Evolutionary conservation across 2,329 filamentous ascomycete species (phyloP).

Genomic region (Aspergillus sp.): DNA sequence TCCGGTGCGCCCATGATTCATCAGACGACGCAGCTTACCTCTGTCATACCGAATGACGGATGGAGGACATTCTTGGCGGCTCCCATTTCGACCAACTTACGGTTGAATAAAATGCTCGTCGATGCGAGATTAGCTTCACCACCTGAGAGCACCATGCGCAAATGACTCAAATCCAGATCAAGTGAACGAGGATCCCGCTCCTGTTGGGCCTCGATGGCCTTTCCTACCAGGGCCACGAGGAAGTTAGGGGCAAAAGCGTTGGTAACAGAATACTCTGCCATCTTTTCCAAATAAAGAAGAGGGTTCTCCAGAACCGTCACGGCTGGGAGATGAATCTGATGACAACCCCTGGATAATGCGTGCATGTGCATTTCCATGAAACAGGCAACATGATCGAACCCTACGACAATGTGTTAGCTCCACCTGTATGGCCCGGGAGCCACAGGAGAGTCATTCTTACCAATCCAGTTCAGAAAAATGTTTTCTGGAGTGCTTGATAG

Average conservation of each 20-base stretch:
- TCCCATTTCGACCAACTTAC: conserved; percentile 30
- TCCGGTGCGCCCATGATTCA: neutral
- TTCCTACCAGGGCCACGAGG: conserved; percentile 21
- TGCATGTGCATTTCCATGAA: conserved; percentile 56
- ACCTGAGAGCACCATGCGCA: conserved; percentile 37
- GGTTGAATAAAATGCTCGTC: conserved; percentile 39
- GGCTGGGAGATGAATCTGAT: conserved; percentile 25
- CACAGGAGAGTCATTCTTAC: conserved; percentile 8
- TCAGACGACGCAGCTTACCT: conserved; percentile 24
- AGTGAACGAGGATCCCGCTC: conserved; percentile 49
- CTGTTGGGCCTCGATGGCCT: conserved; percentile 29
- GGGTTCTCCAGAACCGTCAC: conserved; percentile 34
- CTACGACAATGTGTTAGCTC: neutral
- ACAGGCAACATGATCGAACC: conserved; percentile 56
- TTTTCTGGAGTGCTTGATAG: conserved; percentile 32
- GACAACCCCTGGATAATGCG: conserved; percentile 35
- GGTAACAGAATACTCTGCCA: conserved; percentile 38
- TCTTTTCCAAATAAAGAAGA: conserved; percentile 42
- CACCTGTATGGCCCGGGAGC: neutral
- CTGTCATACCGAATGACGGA: conserved; percentile 41
- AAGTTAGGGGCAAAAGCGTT: conserved; percentile 32
- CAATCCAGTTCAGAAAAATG: conserved; percentile 54
- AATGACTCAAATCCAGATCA: conserved; percentile 26
- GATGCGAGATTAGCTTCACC: conserved; percentile 41
- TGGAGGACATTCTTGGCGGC: conserved; percentile 44